Conservation (phyloP, 1,139 yeast species). For the Arxiozyma slooffiae region DNA sequence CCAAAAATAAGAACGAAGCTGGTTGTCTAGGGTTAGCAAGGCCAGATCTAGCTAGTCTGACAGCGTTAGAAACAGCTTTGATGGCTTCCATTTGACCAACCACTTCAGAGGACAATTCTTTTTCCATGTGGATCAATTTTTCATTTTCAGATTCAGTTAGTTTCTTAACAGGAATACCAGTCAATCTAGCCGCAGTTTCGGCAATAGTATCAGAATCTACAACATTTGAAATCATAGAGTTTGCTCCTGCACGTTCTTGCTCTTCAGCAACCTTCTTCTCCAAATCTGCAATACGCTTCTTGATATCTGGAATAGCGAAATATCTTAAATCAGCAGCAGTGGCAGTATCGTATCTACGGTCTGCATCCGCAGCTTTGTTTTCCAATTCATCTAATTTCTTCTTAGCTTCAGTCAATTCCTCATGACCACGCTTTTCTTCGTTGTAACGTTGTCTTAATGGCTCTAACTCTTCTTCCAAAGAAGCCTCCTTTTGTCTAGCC, state of each 20-base stretch:
- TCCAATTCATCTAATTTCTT: conserved; percentile 87
- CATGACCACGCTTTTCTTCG: conserved; percentile 87
- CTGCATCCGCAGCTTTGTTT: conserved; percentile 89
- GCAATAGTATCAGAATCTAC: conserved; percentile 91
- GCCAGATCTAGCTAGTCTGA: conserved; percentile 90
- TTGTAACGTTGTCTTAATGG: conserved; percentile 81
- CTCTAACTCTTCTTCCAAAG: conserved; percentile 69
- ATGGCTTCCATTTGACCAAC: conserved; percentile 97
- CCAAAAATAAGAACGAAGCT: conserved; percentile 88
- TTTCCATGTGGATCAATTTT: conserved; percentile 90
- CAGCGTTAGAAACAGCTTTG: conserved; percentile 90
- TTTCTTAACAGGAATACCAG: conserved; percentile 98
- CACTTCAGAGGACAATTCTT: conserved; percentile 66
- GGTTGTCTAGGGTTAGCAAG: conserved; percentile 93
- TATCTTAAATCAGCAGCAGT: conserved; percentile 93
- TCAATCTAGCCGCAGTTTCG: conserved; percentile 92
- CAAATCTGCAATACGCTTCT: conserved; percentile 61
- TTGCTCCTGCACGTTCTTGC: conserved; percentile 51
- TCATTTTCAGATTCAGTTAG: conserved; percentile 91
- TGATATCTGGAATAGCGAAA: conserved; percentile 92
- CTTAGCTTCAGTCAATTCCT: conserved; percentile 78
- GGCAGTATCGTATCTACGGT: conserved; percentile 89
- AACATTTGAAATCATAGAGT: conserved; percentile 69
- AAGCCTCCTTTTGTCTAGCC: conserved; percentile 73
- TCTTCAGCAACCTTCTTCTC: conserved; percentile 73